Evolutionary conservation across 148 eudicot species (phyloP).

Genomic region (Vaccinium macrocarpon): DNA sequence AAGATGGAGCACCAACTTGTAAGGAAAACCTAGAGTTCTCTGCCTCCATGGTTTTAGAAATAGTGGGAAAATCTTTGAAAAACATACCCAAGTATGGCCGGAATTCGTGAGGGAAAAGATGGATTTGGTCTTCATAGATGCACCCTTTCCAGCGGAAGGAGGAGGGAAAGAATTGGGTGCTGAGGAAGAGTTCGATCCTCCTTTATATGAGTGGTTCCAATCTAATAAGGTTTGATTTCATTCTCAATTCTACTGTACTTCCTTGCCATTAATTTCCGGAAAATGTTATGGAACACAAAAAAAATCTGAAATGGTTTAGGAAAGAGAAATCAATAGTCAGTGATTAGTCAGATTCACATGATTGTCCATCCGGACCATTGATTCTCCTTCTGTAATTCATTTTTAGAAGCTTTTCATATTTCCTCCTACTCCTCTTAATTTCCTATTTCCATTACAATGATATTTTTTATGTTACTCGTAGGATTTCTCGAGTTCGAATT

Average conservation of each 20-base stretch:
- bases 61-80: slow-evolving; percentile 22
- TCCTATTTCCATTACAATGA: neutral
- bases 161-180: too few species aligned
- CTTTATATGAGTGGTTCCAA: slow-evolving; percentile 12
- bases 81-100: slow-evolving; percentile 23
- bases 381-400: too few species aligned
- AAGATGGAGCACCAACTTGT: neutral
- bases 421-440: neutral
- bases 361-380: too few species aligned
- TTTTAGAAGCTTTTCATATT: too few species aligned
- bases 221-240: slow-evolving; percentile 1
- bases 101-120: slow-evolving; percentile 13
- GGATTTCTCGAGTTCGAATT: slow-evolving; percentile 19
- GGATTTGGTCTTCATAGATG: slow-evolving; percentile 32
- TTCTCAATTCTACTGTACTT: neutral
- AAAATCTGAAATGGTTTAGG: too few species aligned
- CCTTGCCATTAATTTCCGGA: neutral
- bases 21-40: slow-evolving; percentile 26
- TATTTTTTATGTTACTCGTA: neutral
- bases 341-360: too few species aligned
- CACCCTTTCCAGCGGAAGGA: slow-evolving; percentile 19
- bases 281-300: too few species aligned
- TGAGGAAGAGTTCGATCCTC: too few species aligned
- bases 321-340: too few species aligned
- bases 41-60: slow-evolving; percentile 28